phyloP scores from a whole-genome alignment of 805 yeast species.

The Cyberlindnera samutprakarnensis region DNA sequence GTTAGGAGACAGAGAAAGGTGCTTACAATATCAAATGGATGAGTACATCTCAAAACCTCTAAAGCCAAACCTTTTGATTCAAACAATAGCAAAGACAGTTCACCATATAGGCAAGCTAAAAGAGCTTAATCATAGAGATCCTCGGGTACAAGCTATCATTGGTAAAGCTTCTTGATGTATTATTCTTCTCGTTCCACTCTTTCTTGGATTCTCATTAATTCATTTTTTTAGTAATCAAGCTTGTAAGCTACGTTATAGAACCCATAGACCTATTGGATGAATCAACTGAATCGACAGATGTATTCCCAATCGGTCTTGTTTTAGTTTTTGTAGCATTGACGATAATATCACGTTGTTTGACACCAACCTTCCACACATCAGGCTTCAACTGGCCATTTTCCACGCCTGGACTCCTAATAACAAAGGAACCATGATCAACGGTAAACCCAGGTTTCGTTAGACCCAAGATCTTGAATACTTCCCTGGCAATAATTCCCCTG shows the following conservation, averaged over 20 bases:
- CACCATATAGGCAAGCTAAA: constrained; percentile 58
- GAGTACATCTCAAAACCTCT: constrained; percentile 83
- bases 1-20: constrained; percentile 85
- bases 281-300: too few species aligned
- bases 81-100: constrained; percentile 77
- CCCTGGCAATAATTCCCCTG: not conserved
- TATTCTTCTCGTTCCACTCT: not conserved
- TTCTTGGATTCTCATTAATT: not conserved
- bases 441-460: not conserved
- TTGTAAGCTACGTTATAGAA: too few species aligned
- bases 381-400: not conserved
- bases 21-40: constrained; percentile 86
- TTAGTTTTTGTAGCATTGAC: not conserved
- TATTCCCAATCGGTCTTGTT: too few species aligned
- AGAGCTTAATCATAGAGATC: constrained; percentile 25
- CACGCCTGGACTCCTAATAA: constrained; percentile 1
- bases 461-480: not conserved
- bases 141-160: constrained; percentile 10
- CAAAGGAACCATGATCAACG: not conserved
- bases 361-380: constrained; percentile 1
- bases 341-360: constrained; percentile 1
- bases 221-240: not conserved
- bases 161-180: not conserved
- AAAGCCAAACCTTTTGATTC: constrained; percentile 74
- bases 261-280: too few species aligned